Evolutionary conservation across 768 basidiomycete species (phyloP), one percentile per base, ranked within the genome.

Genomic region (Favolaschia claudopus): DNA sequence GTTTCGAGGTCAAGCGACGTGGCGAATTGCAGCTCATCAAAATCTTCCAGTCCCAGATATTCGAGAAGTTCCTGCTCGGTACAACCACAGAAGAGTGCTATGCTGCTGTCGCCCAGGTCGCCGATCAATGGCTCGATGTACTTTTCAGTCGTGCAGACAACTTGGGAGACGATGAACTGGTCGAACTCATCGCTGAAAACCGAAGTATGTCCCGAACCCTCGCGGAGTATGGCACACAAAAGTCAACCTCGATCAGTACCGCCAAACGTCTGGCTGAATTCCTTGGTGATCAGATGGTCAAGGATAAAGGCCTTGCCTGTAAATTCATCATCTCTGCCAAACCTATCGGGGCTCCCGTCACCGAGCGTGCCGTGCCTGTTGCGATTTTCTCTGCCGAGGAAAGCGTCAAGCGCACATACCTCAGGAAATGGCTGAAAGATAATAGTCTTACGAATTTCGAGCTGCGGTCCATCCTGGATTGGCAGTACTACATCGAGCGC

Each of bases 21-120:
- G 97, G 96, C 33, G 97, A 99, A 72, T 82, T 99, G 33, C 96
- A 99, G 71, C 87, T 99, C 68, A 96, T 99, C 88, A 99, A 99
- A 77, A 96, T 95, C 65, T 99, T 99, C 84, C 97, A 99, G 72
- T 93, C 94, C 2, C 93, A 96, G 69, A 92, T 99, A 68, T 99
- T 99, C 74, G 96, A 97, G 76, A 96, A 92, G 70, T 99, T 99
- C 79, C 77, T 99, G 24, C 87, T 98, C 0, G 97, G 97, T 0
- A 82, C 85, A 3, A 99, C 96, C 1, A 93, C 92, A 3, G 89
- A 96, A 70, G 96, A 98, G 67, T 99, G 97, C 74, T 99, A 99
- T 69, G 86, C 88, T 4, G 93, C 91, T 1, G 97, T 99, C 22
- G 96, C 97, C 1, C 80, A 91, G 64, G 87, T 98, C 34, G 97